Percentiles rank a stretch among this genome's conserved stretches.
These are phyloP conservation scores for Sporodiniella umbellata DNA, from an alignment of 371 early-diverging fungal genomes.

Conservation along the genomic window DNA sequence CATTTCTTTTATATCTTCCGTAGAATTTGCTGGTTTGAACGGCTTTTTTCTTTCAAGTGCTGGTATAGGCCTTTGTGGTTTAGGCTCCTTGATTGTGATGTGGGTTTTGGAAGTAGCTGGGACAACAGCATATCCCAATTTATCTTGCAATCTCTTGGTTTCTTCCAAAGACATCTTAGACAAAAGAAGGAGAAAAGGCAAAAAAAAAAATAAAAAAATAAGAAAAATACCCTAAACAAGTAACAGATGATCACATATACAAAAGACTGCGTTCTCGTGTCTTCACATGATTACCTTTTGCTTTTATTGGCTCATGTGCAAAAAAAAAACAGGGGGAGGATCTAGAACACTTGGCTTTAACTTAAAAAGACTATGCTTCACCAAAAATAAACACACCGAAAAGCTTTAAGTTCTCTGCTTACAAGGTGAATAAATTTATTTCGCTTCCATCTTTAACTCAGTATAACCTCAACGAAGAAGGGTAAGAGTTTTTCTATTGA, in stretches of 20 bases:
- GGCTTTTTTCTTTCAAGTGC: neutral
- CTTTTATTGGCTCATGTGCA: neutral
- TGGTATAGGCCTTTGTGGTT: slow-evolving; percentile 6
- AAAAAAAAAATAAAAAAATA: neutral
- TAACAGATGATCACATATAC: neutral
- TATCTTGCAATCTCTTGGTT: slow-evolving; percentile 17
- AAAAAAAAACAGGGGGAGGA: too few relatives aligned
- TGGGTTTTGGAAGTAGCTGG: neutral
- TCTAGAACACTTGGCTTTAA: too few relatives aligned
- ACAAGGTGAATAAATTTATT: too few relatives aligned
- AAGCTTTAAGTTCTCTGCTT: too few relatives aligned
- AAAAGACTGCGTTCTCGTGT: neutral
- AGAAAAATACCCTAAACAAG: too few relatives aligned
- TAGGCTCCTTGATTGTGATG: slow-evolving; percentile 12
- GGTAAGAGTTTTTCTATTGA: too few relatives aligned
- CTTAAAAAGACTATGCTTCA: too few relatives aligned
- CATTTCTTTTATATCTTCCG: slow-evolving; percentile 14
- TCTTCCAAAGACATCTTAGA: neutral
- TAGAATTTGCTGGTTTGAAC: neutral
- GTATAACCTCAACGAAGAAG: too few relatives aligned
- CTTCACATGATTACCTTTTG: neutral
- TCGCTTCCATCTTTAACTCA: too few relatives aligned
- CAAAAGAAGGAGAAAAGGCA: slow-evolving; percentile 1
- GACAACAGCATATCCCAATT: slow-evolving; percentile 15
- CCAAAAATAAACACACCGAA: too few relatives aligned